Evolutionary conservation across 805 yeast genomes (phyloP).

Genomic region (Teunomyces funiuensis): DNA sequence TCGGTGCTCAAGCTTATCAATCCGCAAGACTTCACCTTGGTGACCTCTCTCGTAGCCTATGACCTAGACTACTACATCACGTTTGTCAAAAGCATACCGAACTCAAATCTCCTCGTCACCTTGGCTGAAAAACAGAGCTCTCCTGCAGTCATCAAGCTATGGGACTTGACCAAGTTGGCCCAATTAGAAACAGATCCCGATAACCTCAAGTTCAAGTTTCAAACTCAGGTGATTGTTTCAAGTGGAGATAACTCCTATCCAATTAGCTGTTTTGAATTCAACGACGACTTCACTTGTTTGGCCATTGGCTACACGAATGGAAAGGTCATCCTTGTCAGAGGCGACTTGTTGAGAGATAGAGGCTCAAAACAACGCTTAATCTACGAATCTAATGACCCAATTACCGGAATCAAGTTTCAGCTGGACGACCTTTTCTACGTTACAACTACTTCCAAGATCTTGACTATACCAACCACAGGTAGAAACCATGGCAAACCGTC

Average conservation of each 20-base stretch:
- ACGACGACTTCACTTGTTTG: slow-evolving; percentile 57
- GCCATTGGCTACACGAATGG: slow-evolving; percentile 88
- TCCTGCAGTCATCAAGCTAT: slow-evolving; percentile 67
- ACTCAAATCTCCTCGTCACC: slow-evolving; percentile 58
- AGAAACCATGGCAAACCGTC: slow-evolving; percentile 67
- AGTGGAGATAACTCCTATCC: slow-evolving; percentile 82
- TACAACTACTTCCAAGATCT: slow-evolving; percentile 69
- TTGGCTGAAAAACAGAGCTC: slow-evolving; percentile 73
- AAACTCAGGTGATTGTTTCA: slow-evolving; percentile 59
- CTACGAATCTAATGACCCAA: slow-evolving; percentile 73
- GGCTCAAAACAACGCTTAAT: slow-evolving; percentile 86
- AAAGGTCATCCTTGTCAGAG: slow-evolving; percentile 74
- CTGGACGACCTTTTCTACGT: slow-evolving; percentile 57
- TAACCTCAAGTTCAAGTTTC: slow-evolving; percentile 42
- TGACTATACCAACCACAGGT: slow-evolving; percentile 76
- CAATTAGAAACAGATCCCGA: slow-evolving; percentile 22
- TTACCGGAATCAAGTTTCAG: slow-evolving; percentile 71
- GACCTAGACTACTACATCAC: slow-evolving; percentile 65
- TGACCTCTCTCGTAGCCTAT: slow-evolving; percentile 59
- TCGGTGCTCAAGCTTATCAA: slow-evolving; percentile 55
- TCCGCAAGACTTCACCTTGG: slow-evolving; percentile 46
- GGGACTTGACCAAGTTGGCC: slow-evolving; percentile 63
- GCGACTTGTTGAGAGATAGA: slow-evolving; percentile 83
- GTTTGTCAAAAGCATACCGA: slow-evolving; percentile 48
- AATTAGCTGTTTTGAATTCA: slow-evolving; percentile 60